A percentile compares a stretch with the other conserved stretches of the same genome.
Evolutionary conservation across 2,329 filamentous ascomycete species (phyloP).

Genomic region (Ceratocystis harringtonii): DNA sequence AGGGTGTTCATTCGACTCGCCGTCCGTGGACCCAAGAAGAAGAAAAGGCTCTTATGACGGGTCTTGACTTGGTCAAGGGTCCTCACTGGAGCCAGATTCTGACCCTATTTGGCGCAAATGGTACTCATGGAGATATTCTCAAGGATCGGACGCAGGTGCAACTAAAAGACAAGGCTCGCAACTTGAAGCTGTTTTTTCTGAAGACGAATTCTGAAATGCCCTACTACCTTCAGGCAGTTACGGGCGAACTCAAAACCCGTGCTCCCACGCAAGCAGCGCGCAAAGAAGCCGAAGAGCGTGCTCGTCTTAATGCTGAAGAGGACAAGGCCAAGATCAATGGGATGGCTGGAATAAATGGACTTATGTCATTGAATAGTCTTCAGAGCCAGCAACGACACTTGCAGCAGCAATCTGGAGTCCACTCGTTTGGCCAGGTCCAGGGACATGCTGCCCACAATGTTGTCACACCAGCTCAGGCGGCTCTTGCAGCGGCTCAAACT

Average conservation of each 20-base stretch:
- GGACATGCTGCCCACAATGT: conserved; percentile 21
- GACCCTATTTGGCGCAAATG: conserved; percentile 64
- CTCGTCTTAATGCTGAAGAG: conserved; percentile 42
- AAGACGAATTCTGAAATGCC: conserved; percentile 87
- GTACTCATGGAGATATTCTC: conserved; percentile 65
- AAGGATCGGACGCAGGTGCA: conserved; percentile 86
- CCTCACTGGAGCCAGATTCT: conserved; percentile 91
- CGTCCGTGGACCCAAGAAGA: conserved; percentile 81
- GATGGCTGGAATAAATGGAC: conserved; percentile 24
- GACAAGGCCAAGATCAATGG: conserved; percentile 45
- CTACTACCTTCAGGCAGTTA: conserved; percentile 73
- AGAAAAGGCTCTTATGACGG: conserved; percentile 78
- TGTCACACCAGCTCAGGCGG: conserved; percentile 17
- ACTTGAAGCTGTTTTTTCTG: conserved; percentile 79
- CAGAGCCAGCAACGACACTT: conserved; percentile 18
- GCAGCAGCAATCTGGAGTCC: conserved; percentile 22
- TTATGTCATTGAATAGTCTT: conserved; percentile 18
- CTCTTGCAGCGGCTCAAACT: conserved; percentile 12
- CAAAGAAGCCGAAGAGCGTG: conserved; percentile 51
- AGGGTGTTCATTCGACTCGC: conserved; percentile 46
- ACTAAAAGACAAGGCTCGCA: conserved; percentile 81
- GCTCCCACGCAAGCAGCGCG: conserved; percentile 59
- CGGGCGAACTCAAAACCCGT: conserved; percentile 74
- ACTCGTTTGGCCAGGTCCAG: conserved; percentile 23
- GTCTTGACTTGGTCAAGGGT: conserved; percentile 74